Evolutionary conservation across 202 grass and related monocot species (phyloP).

Genomic region (Bolboschoenoplectus hybrid): DNA sequence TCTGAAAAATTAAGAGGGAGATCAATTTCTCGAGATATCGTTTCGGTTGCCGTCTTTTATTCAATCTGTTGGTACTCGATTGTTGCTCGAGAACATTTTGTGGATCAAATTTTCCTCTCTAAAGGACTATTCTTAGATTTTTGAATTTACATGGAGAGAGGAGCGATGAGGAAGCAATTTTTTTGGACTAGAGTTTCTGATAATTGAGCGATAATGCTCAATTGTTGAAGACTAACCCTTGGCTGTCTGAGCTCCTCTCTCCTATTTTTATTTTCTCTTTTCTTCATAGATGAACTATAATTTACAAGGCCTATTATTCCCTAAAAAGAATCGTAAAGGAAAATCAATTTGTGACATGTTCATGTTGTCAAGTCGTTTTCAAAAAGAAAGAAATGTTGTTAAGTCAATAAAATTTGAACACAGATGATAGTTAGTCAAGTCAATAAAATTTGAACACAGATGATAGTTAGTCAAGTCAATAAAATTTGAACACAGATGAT

Average conservation of each 20-base stretch:
- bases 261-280: neutral
- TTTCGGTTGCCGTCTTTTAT: constrained; percentile 64
- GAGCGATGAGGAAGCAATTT: constrained; percentile 25
- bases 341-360: too few relatives aligned
- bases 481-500: too few relatives aligned
- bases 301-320: too few relatives aligned
- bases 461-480: too few relatives aligned
- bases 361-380: too few relatives aligned
- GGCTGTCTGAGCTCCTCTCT: constrained; percentile 39
- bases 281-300: too few relatives aligned
- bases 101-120: neutral
- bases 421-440: too few relatives aligned
- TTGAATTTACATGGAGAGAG: neutral
- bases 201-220: neutral
- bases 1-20: constrained; percentile 50
- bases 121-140: too few relatives aligned
- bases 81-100: constrained; percentile 65
- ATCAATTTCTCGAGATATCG: constrained; percentile 80
- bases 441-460: too few relatives aligned
- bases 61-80: constrained; percentile 55
- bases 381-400: too few relatives aligned
- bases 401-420: too few relatives aligned
- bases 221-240: constrained; percentile 39
- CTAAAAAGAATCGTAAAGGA: too few relatives aligned
- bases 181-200: constrained; percentile 38